These are phyloP conservation scores for Trypanosoma lewisi DNA, from an alignment of 208 protist genomes.

Conservation along the genomic window DNA sequence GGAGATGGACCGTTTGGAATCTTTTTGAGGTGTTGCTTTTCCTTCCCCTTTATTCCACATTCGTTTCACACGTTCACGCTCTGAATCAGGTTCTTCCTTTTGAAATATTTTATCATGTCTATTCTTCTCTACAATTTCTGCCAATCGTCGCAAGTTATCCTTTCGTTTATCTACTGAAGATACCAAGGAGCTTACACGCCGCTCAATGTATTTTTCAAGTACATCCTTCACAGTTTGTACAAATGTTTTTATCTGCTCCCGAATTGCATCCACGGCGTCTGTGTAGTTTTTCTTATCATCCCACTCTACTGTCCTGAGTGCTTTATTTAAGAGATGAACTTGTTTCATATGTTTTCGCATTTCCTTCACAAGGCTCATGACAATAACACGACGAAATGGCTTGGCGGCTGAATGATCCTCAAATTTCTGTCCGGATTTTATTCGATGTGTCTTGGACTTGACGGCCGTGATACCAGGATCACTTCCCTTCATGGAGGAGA, in stretches of 20 bases:
- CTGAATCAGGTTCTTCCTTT: slow-evolving; percentile 34
- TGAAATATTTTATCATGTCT: slow-evolving; percentile 73
- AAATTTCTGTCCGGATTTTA: slow-evolving; percentile 75
- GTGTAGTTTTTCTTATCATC: slow-evolving; percentile 65
- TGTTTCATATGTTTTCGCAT: slow-evolving; percentile 51
- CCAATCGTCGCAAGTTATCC: slow-evolving; percentile 66
- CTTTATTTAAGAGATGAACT: slow-evolving; percentile 70
- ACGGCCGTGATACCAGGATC: slow-evolving; percentile 58
- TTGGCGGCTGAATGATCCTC: slow-evolving; percentile 86
- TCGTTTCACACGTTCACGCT: slow-evolving; percentile 39
- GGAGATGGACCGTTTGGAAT: neutral
- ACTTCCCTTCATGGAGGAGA: slow-evolving; percentile 84
- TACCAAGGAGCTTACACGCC: slow-evolving; percentile 69
- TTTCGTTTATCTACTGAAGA: slow-evolving; percentile 67
- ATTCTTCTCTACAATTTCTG: slow-evolving; percentile 68
- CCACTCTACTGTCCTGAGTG: slow-evolving; percentile 75
- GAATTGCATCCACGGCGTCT: slow-evolving; percentile 60
- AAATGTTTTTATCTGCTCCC: slow-evolving; percentile 39
- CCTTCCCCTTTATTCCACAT: slow-evolving; percentile 27
- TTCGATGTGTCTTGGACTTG: slow-evolving; percentile 77
- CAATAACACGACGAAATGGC: slow-evolving; percentile 76
- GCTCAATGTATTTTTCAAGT: slow-evolving; percentile 66
- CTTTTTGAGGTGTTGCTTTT: neutral
- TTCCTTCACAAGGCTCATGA: slow-evolving; percentile 53
- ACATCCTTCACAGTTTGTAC: slow-evolving; percentile 48